Base-by-base conservation (phyloP, 257 asterid genomes). In the Solanum stenotomum region DNA sequence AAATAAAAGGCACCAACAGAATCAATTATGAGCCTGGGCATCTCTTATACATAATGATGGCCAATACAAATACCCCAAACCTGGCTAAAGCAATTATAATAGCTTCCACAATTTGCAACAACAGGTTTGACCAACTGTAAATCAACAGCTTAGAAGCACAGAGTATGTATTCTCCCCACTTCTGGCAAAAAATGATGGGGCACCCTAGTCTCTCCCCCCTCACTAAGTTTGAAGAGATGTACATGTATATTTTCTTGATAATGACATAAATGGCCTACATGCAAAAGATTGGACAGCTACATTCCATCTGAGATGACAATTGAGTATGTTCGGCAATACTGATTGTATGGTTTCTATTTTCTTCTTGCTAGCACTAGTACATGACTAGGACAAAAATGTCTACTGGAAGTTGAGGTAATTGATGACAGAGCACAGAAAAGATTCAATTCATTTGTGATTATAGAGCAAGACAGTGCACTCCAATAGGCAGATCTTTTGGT, bases 391-490 rank as follows among this genome's bases (percentile, higher is more conserved):
- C 59, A 78, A 82, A 61, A 88, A 83, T 87, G 33, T 81, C 76
- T 70, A 83, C 83, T 22, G 13, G 52, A 33, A 27, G 61, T 76
- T 52, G 91, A 89, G 77, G 89, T 84, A 89, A 83, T 25, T 31
- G 88, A 90, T 42, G 87, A 65, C 18, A 37, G 85, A 87, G 87
- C 89, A 85, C 76, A 22, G 56, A 78, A 87, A 71, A 83, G 92
- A 92, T 84, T 85, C 49, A 74, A 74, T 34, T 20, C 18, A 20
- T 10, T 72, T 34, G 92, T 85, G 59, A 86, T 92, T 91, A 96
- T 90, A 96, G 93, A 38, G 98, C 94, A 89, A 92, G 93, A 89
- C 98, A 96, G 81, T 95, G 96, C 91, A 95, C 98, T 88, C 91
- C 87, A 89, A 92, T 94, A 4, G 98, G 99, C 71, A 96, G 93